Evolutionary conservation across 2,329 filamentous ascomycete species (phyloP).

Genomic region (Bipolaris sorokiniana): DNA sequence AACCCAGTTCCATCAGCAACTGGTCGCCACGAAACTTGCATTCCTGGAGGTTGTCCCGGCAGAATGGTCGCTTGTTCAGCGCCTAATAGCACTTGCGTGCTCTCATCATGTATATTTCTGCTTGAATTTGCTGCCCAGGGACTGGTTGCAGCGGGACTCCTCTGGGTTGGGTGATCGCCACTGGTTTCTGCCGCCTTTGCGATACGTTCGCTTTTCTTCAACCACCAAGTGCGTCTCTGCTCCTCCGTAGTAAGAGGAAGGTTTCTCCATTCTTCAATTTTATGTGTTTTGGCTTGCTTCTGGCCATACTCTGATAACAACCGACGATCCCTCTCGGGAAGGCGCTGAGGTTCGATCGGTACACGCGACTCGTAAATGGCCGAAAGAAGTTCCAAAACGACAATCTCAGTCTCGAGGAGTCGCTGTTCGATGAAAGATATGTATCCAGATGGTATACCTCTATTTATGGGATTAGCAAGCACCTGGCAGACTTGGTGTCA

Average conservation of each 20-base stretch:
- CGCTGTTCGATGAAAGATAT: slow-evolving; percentile 30
- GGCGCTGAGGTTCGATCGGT: slow-evolving; percentile 13
- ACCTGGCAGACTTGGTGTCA: neutral
- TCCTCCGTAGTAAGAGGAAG: slow-evolving; percentile 20
- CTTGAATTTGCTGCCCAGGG: slow-evolving; percentile 9
- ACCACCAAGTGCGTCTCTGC: slow-evolving; percentile 25
- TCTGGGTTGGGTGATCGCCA: neutral
- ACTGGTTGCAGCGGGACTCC: slow-evolving; percentile 4
- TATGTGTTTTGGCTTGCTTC: slow-evolving; percentile 27
- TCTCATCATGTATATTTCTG: slow-evolving; percentile 6
- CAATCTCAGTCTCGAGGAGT: slow-evolving; percentile 29
- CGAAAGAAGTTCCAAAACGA: slow-evolving; percentile 27
- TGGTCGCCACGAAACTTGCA: slow-evolving; percentile 6
- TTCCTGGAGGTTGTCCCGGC: neutral
- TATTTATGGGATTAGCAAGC: slow-evolving; percentile 5
- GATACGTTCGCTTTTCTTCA: slow-evolving; percentile 9
- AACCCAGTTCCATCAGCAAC: neutral
- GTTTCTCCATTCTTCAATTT: slow-evolving; percentile 31
- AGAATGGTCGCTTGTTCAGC: neutral
- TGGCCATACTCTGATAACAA: slow-evolving; percentile 13
- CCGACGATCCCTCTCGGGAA: slow-evolving; percentile 15
- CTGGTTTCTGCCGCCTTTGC: neutral
- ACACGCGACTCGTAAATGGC: slow-evolving; percentile 18
- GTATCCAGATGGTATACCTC: slow-evolving; percentile 34
- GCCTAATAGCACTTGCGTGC: neutral